These are phyloP conservation scores for Gaeumannomyces sp. DNA, from an alignment of 2,329 filamentous ascomycete species.

Conservation along the genomic window DNA sequence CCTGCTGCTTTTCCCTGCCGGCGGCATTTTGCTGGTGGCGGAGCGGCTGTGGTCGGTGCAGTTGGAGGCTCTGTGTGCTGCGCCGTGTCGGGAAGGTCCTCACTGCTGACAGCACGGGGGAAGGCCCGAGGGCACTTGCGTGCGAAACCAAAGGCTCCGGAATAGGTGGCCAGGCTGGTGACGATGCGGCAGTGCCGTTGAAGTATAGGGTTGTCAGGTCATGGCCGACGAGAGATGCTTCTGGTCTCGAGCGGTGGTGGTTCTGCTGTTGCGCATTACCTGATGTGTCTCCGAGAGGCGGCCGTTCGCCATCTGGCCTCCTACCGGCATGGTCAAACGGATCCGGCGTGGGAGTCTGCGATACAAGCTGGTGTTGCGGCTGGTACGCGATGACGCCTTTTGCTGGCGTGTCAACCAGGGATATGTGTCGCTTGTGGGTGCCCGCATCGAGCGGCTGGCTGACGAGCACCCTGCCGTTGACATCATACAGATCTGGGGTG, in stretches of 20 bases:
- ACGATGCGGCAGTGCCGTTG: neutral
- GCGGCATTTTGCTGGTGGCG: conserved; percentile 12
- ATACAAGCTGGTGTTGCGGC: neutral
- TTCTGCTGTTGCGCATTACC: conserved; percentile 43
- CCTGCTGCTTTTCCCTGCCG: neutral
- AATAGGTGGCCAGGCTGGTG: neutral
- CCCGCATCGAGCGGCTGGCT: neutral
- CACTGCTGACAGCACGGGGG: neutral
- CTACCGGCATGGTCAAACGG: neutral
- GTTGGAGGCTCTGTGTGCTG: neutral
- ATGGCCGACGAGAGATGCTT: conserved; percentile 7
- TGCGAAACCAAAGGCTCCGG: neutral
- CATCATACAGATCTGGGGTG: neutral
- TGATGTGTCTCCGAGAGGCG: conserved; percentile 46
- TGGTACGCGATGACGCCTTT: neutral
- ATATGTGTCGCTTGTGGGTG: neutral
- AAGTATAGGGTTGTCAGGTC: neutral
- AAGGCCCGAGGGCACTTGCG: neutral
- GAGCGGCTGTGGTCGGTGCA: conserved; percentile 11
- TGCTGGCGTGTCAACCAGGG: neutral
- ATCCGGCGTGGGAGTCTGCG: neutral
- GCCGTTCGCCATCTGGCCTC: conserved; percentile 19
- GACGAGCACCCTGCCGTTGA: neutral
- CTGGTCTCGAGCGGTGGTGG: conserved; percentile 28
- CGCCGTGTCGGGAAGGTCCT: conserved; percentile 32